A percentile compares a stretch with the other conserved stretches of the same genome.
Evolutionary conservation across 148 eudicot species (phyloP).

Genomic region (Cornus kousa): DNA sequence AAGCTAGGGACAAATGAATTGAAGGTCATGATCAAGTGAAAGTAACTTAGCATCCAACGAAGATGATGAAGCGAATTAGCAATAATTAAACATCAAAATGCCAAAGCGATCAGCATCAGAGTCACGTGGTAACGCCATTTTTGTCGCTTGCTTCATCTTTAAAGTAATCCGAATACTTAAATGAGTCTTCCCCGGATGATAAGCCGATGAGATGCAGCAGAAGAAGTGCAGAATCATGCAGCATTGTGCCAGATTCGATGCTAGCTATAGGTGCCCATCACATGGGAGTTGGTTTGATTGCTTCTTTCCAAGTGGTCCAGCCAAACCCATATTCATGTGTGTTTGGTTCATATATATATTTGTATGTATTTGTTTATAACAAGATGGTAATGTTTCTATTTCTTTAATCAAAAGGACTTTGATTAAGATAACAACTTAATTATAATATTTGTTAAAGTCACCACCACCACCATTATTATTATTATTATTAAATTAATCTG

Average conservation of each 20-base stretch:
- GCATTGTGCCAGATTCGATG: not conserved
- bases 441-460: not conserved
- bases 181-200: not conserved
- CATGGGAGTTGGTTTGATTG: constrained; percentile 6
- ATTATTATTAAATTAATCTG: not conserved
- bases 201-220: not conserved
- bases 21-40: not conserved
- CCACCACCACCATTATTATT: not conserved
- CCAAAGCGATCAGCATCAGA: constrained; percentile 14
- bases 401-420: constrained; percentile 13
- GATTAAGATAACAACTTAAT: not conserved
- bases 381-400: constrained; percentile 2
- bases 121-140: constrained; percentile 13
- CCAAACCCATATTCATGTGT: not conserved
- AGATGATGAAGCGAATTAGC: not conserved
- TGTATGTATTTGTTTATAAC: not conserved
- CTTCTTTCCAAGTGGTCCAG: constrained; percentile 7
- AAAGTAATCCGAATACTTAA: not conserved
- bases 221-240: not conserved
- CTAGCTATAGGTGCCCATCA: constrained; percentile 5
- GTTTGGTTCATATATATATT: not conserved
- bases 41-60: not conserved
- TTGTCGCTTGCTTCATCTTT: not conserved
- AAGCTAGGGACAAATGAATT: not conserved
- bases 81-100: not conserved